A percentile compares a stretch with the other conserved stretches of the same genome.
These are phyloP conservation scores for Dactylellina sp. DNA, from an alignment of 2,329 filamentous ascomycete species.

Conservation along the genomic window DNA sequence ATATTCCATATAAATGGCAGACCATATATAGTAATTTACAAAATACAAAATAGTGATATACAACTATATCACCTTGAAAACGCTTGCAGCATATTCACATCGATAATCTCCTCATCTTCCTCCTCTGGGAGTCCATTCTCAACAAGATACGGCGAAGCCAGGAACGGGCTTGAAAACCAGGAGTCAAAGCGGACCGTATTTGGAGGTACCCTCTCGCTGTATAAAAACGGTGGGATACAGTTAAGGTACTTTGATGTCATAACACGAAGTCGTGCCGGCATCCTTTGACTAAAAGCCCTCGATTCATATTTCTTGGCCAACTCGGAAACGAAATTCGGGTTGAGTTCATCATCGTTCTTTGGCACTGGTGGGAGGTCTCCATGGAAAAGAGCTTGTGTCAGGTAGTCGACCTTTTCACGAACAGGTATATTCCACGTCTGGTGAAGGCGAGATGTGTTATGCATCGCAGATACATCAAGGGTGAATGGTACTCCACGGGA, in stretches of 20 bases:
- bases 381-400: not conserved
- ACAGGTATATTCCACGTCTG: not conserved
- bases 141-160: conserved; percentile 9
- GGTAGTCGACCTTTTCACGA: not conserved
- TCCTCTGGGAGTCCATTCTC: conserved; percentile 8
- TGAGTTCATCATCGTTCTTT: not conserved
- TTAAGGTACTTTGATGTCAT: conserved; percentile 14
- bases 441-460: not conserved
- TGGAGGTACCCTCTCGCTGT: not conserved
- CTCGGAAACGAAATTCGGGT: not conserved
- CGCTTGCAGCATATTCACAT: conserved; percentile 1
- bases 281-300: not conserved
- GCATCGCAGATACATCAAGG: conserved; percentile 5
- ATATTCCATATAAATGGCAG: too few species aligned
- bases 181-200: conserved; percentile 5
- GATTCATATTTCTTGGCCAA: not conserved
- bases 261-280: not conserved
- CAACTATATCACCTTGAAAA: not conserved
- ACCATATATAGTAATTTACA: too few species aligned
- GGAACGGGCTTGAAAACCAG: not conserved
- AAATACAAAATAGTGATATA: too few species aligned
- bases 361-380: conserved; percentile 1
- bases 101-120: not conserved
- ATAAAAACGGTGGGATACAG: conserved; percentile 13
- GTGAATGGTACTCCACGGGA: conserved; percentile 2